phyloP scores from a whole-genome alignment of 768 basidiomycete genomes.

The Russula sp. region DNA sequence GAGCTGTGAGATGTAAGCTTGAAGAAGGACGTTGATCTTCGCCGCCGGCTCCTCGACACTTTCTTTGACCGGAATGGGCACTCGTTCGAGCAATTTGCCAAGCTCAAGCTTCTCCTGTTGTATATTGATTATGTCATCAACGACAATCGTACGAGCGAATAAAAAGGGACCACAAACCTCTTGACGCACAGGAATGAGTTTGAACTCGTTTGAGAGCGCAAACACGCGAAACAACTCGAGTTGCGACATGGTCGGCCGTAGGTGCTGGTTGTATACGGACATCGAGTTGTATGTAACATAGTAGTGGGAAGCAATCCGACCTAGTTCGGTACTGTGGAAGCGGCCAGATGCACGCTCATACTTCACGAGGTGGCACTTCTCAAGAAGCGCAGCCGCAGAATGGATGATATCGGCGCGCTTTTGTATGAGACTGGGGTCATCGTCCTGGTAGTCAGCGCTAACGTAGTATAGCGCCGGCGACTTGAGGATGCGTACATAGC shows the following conservation, averaged over 20 bases:
- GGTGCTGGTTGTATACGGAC: slow-evolving; percentile 94
- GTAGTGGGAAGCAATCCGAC: slow-evolving; percentile 91
- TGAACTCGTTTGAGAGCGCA: slow-evolving; percentile 94
- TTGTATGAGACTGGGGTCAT: slow-evolving; percentile 77
- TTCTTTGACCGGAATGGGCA: slow-evolving; percentile 97
- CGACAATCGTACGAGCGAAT: slow-evolving; percentile 10
- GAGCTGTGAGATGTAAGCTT: slow-evolving; percentile 91
- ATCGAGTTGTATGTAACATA: slow-evolving; percentile 95
- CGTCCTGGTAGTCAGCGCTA: slow-evolving; percentile 86
- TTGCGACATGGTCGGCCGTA: slow-evolving; percentile 80
- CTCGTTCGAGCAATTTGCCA: slow-evolving; percentile 84
- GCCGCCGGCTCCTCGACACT: slow-evolving; percentile 93
- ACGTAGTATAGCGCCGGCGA: slow-evolving; percentile 86
- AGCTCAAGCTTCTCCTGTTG: slow-evolving; percentile 81
- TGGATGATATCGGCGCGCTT: slow-evolving; percentile 94
- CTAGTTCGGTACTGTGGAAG: slow-evolving; percentile 91
- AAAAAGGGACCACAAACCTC: slow-evolving; percentile 40
- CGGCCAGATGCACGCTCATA: slow-evolving; percentile 86
- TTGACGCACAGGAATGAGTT: slow-evolving; percentile 81
- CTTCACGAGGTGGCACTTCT: slow-evolving; percentile 92
- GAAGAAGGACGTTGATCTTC: slow-evolving; percentile 94
- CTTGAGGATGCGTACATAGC: slow-evolving; percentile 93
- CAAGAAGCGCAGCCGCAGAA: slow-evolving; percentile 87
- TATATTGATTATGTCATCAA: slow-evolving; percentile 5
- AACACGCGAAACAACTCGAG: slow-evolving; percentile 95